Evolutionary conservation across 2,329 filamentous ascomycete genomes (phyloP), one percentile per base, ranked within the genome.

Genomic region (Trichophyton benhamiae): DNA sequence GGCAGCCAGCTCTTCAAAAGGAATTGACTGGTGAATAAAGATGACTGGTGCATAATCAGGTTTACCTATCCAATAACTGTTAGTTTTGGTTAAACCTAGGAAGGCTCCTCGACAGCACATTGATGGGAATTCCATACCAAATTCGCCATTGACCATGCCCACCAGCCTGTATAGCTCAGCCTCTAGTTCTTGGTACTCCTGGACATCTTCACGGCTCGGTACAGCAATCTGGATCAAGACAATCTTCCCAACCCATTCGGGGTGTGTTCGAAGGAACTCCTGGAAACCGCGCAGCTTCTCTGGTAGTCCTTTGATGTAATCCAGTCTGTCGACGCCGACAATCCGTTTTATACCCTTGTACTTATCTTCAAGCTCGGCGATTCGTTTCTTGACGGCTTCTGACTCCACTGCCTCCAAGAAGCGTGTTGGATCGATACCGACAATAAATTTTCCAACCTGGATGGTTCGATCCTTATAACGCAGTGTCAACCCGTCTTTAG

Each of bases 31-130:
- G 76, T 97, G 91, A 68, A 97, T 86, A 77, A 96, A 96, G 74
- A 96, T 88, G 68, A 97, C 94, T 0, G 92, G 92, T 82, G 92
- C 95, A 74, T 95, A 96, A 72, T 96, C 91, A 67, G 96, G 87
- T 44, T 89, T 95, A 71, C 91, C 79, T 81, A 44, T 59, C 42
- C 2, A 22, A 6, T 11, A 9, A 25, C 9, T 11, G n/a, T 58
- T 58, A 58, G 38, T 11, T 13, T 20, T 58, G 15, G 13, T 41
- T 38, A 20, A 48, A 22, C 8, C 17, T 48, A 8, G 7, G 20
- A 48, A 9, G 9, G 1, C 11, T 48, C 6, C 33, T 41, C 1
- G 8, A 36, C 17, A 33, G 13, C 7, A 27, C 46, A 13, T 55
- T 25, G 27, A 8, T 17, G 13, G 11, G 15, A 33, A 49, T 13